Evolutionary conservation across 164 flowering plant species (phyloP).

Genomic region (Platanus orientalis): DNA sequence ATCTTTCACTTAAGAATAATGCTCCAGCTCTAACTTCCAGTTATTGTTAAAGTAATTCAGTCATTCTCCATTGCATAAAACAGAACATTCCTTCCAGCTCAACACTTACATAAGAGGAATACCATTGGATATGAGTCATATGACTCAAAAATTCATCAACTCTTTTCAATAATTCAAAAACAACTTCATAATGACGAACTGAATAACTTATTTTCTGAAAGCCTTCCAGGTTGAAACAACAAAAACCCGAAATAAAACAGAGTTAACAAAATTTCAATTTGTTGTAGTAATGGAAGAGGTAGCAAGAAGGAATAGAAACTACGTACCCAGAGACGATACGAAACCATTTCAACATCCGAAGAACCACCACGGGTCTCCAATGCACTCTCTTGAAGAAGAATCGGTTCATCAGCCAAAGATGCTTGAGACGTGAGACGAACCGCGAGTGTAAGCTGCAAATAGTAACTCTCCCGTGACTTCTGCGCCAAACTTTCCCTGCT

Average conservation of each 20-base stretch:
- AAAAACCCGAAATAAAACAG: not conserved
- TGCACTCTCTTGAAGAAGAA: slow-evolving; percentile 25
- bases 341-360: slow-evolving; percentile 49
- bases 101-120: not conserved
- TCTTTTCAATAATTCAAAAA: not conserved
- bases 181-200: not conserved
- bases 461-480: slow-evolving; percentile 57
- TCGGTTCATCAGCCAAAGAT: slow-evolving; percentile 36
- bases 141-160: not conserved
- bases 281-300: not conserved
- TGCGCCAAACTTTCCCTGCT: slow-evolving; percentile 31
- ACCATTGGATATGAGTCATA: too few species aligned
- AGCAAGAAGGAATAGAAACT: not conserved
- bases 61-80: not conserved
- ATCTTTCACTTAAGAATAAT: not conserved
- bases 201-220: not conserved
- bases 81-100: not conserved
- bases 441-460: slow-evolving; percentile 65
- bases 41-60: not conserved
- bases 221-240: too few species aligned
- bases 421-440: slow-evolving; percentile 56
- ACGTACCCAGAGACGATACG: slow-evolving; percentile 85
- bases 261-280: not conserved
- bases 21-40: not conserved
- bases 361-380: slow-evolving; percentile 14